Conservation (phyloP, 305 asterid genomes). For the Fraxinus nigra region DNA sequence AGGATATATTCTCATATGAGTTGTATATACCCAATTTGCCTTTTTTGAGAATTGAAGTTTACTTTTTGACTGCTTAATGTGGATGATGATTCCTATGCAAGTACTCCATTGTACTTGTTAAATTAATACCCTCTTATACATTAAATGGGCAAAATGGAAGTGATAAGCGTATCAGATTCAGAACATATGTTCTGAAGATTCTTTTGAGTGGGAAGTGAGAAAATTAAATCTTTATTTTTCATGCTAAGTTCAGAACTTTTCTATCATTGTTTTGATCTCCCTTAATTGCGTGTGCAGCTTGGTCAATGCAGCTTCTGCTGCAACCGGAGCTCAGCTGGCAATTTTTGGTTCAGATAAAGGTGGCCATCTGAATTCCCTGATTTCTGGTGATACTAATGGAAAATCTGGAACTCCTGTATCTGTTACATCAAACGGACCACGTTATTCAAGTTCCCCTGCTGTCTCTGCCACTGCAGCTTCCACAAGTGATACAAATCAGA, state of each 20-base stretch:
- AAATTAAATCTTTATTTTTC: conserved; percentile 3
- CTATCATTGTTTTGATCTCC: conserved; percentile 1
- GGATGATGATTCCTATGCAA: background rate
- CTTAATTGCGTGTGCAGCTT: conserved; percentile 33
- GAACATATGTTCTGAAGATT: background rate
- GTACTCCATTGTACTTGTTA: background rate
- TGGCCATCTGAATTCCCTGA: conserved; percentile 20
- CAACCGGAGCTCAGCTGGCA: conserved; percentile 25
- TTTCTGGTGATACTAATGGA: conserved; percentile 35
- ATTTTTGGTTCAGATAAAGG: conserved; percentile 26
- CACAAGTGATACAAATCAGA: conserved; percentile 19
- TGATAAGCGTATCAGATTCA: background rate
- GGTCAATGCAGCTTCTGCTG: conserved; percentile 23
- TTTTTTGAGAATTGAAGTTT: background rate
- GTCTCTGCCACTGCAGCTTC: conserved; percentile 29
- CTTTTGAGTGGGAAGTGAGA: background rate
- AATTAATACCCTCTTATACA: background rate
- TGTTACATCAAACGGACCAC: conserved; percentile 31
- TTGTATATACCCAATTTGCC: background rate
- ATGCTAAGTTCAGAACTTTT: background rate
- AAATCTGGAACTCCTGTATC: conserved; percentile 25
- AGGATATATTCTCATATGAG: background rate
- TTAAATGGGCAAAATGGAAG: background rate
- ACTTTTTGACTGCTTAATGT: background rate
- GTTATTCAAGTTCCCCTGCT: conserved; percentile 16